Conservation (phyloP, 73 alveolate genomes). For the Paramecium primaurelia region DNA sequence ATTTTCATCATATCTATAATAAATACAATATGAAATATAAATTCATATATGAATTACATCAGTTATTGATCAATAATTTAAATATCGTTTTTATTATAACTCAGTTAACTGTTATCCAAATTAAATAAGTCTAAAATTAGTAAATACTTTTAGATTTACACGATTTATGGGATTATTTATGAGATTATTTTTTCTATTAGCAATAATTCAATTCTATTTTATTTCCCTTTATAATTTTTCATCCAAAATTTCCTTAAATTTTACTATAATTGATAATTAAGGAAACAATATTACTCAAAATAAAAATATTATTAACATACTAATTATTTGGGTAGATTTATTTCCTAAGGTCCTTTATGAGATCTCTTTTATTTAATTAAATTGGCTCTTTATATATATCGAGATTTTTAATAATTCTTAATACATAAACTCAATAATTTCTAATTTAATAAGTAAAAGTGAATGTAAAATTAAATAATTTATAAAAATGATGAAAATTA, state of each 20-base stretch:
- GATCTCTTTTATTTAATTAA: background rate
- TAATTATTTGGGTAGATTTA: background rate
- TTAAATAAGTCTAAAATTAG: background rate
- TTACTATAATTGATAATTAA: background rate
- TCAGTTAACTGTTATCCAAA: background rate
- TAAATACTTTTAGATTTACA: background rate
- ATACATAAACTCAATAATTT: background rate
- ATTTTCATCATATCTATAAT: background rate
- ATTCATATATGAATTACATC: too few species aligned
- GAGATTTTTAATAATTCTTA: background rate
- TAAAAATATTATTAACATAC: background rate
- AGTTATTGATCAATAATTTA: background rate
- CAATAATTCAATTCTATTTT: background rate
- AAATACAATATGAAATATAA: background rate
- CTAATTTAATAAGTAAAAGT: background rate
- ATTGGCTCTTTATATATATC: too few species aligned
- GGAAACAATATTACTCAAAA: background rate
- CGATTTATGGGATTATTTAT: background rate
- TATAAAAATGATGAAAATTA: background rate
- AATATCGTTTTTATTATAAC: background rate
- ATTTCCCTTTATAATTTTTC: background rate
- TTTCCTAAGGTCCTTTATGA: background rate
- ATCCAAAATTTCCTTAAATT: background rate
- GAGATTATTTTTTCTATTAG: background rate
- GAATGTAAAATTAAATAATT: background rate